Evolutionary conservation across 768 basidiomycete species (phyloP), one percentile per base, ranked within the genome.

Genomic region (Amanita rimosa): DNA sequence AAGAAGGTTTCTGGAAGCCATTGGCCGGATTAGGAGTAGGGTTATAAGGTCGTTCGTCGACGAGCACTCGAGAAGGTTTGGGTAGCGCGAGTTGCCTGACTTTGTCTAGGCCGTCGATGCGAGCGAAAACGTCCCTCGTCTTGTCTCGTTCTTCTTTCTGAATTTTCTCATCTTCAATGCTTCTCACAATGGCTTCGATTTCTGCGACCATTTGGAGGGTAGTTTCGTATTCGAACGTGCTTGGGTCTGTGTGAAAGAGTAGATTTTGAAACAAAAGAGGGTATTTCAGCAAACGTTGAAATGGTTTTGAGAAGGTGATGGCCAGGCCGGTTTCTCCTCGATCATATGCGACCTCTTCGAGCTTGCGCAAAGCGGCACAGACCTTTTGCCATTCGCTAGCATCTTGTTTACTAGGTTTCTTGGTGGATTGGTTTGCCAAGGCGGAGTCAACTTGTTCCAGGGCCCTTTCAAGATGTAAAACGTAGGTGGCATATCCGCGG

Each of bases 151-250:
- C 92, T 61, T 98, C 95, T 64, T 91, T 90, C 62, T 88, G 85
- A 48, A 92, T 87, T 72, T 98, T 98, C 70, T 99, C 93, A 58
- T 97, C 95, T 64, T 99, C 95, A 49, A 99, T 97, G 53, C 87
- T 89, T 39, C 95, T 77, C 42, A 99, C 95, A 57, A 98, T 95
- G 16, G 76, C 82, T 67, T 99, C 96, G 6, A 99, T 89, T 64
- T 98, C 93, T 16, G 92, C 90, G 1, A 97, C 93, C 89, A 98
- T 95, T 61, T 85, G 84, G 36, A 95, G 70, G 10, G 94, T 96
- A 60, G 85, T 86, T 64, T 99, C 96, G 60, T 96, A 99, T 67
- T 99, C 96, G 58, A 85, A 93, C 3, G 94, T 92, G 54, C 90
- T 93, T 2, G 96, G 93, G 57, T 99, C 96, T 14, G 95, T 96